Evolutionary conservation across 805 yeast genomes (phyloP), one percentile per base, ranked within the genome.

Genomic region (Vanderwaltozyma yarrowii): DNA sequence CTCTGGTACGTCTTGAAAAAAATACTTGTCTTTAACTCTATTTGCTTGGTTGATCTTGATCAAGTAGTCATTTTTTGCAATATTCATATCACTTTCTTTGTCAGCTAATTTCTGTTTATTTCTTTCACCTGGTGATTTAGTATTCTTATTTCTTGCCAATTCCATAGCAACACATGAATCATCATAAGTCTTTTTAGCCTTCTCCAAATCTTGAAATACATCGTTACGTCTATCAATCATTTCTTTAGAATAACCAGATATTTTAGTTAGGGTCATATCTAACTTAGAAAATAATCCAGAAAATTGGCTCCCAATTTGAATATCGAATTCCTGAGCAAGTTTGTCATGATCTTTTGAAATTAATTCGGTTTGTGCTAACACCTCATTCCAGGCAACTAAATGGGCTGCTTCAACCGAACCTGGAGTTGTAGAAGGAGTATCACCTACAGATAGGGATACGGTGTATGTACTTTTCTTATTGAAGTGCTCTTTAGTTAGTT

Each of bases 1-100:
- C 58, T 88, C 96, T 0, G 98, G 98, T 19, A 87, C 64, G 58
- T 92, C 97, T 62, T 89, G 96, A 55, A 81, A 87, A 58, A 69
- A 88, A 62, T 77, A 87, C 60, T 92, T 92, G 60, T 89, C 97
- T 62, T 92, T 92, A 41, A 88, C 64, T 43, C 97, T 71, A 61
- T 92, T 92, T 37, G 95, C 92, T 20, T 84, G 74, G 50, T 77
- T 82, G 54, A 92, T 79, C 47, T 76, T 76, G 41, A 92, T 73
- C 47, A 92, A 62, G 58, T 92, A 92, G 23, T 71, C 71, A 61
- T 89, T 89, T 59, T 92, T 92, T n/a, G 80, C 76, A 40, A 71
- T 71, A 59, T 87, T 82, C 99, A 92, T 92, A 26, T 81, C 92
- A 4, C 64, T 54, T 52, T 81, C 81, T 46, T 76, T 76, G 23